Base-by-base conservation (phyloP, 2,329 filamentous ascomycete genomes). In the Nigrospora oryzae region DNA sequence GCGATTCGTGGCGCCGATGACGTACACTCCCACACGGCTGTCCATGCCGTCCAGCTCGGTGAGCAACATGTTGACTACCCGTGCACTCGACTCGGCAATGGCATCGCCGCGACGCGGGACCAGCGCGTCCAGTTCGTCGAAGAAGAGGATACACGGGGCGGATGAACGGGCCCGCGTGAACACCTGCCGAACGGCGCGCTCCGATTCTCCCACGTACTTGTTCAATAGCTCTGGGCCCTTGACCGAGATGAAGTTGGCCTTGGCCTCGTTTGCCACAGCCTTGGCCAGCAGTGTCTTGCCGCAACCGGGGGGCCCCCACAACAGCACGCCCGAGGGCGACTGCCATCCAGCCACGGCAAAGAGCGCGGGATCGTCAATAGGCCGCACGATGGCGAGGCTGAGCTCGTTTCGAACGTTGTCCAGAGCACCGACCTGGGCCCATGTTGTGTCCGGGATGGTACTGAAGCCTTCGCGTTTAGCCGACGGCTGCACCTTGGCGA, bases 161-260 rank as follows among this genome's bases (percentile, higher is more conserved):
- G 86, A 91, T 1, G 86, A 86, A 42, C 90, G 80, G 1, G 93
- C 93, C 14, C 91, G 84, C 51, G 83, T 80, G 64, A 98, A 98
- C 0, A 97, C 85, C 61, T 95, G 89, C 17, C 93, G 83, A 2
- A 98, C 86, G 1, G 90, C 88, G 11, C 91, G 84, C 67, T 98
- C 93, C 7, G 88, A 94, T 65, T 98, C 93, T 53, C 93, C 93
- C 11, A 98, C 90, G 61, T 91, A 98, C 66, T 97, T 98, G 72
- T 97, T 97, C 38, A 98, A 77, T 11, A 98, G 73, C 62, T 98
- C 93, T 0, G 93, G 93, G 0, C 93, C 93, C 65, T 96, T 96
- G 66, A 98, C 89, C 43, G 89, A 89, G 65, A 98, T 98, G 70
- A 98, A 98, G 65, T 95, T 97, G 40, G 93, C 93, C 62, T 91